Base-by-base conservation (phyloP, 352 stramenopile genomes). In the Phytophthora sp. region DNA sequence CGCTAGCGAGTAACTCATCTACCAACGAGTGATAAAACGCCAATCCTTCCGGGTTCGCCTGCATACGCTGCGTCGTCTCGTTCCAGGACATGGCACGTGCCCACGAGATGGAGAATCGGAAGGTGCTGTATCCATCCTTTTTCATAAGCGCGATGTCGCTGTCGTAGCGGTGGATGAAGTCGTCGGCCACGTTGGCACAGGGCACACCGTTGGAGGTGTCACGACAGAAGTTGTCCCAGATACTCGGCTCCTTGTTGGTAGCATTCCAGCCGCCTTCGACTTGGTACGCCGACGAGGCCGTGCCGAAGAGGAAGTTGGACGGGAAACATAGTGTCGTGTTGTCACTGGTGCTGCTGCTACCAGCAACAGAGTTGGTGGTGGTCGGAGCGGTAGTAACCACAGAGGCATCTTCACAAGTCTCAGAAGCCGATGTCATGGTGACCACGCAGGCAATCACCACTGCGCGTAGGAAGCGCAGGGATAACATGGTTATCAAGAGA, bases 171-270 rank as follows among this genome's bases (percentile, higher is more conserved):
- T 98, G 79, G 54, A 97, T 92, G 54, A 98, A 95, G 74, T 99
- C 95, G 74, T 91, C 95, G 5, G 92, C 94, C 13, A 98, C 76
- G 62, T 98, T 90, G 17, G 92, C 96, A 27, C 74, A 97, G 20
- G 94, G 79, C 3, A 87, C 59, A 50, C 50, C 45, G 55, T 92
- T 71, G 18, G 73, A 48, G 3, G 88, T 69, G 10, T 75, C 72
- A 8, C 77, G 77, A 28, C 86, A 96, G 60, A 95, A 99, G 10
- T 88, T 87, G 79, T 99, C 96, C 96, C 96, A 99, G 45, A 99
- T 98, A 17, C 60, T 75, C 24, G 63, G 80, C 30, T 75, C 49
- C 37, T 89, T 94, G 30, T 92, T 94, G 4, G 79, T 91, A 34
- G 87, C 81, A 34, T 97, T 84, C 48, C 77, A 82, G 3, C 76